Conservation (phyloP, 2,329 filamentous ascomycete genomes). For the Talaromyces rugulosus region DNA sequence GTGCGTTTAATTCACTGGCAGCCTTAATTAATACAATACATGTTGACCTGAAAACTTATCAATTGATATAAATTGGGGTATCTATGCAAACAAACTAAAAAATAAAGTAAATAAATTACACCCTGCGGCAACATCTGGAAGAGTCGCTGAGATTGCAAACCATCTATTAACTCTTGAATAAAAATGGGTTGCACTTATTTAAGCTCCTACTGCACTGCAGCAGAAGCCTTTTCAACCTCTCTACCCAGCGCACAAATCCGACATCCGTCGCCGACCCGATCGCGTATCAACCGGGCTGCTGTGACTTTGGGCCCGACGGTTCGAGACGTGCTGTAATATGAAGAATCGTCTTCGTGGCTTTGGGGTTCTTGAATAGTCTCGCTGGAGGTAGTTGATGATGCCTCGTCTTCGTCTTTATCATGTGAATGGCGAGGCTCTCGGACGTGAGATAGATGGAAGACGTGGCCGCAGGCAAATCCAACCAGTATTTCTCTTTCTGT, state of each 20-base stretch:
- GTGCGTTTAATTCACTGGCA: background rate
- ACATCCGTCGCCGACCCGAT: constrained; percentile 55
- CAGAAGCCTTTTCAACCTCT: constrained; percentile 25
- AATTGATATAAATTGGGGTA: background rate
- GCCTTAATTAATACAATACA: background rate
- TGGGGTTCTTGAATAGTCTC: constrained; percentile 13
- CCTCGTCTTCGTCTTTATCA: background rate
- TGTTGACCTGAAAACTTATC: background rate
- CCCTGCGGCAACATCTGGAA: background rate
- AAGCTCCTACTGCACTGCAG: background rate
- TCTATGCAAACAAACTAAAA: background rate
- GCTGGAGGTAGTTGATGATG: constrained; percentile 16
- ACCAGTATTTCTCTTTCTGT: constrained; percentile 55
- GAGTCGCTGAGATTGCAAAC: background rate
- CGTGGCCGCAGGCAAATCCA: constrained; percentile 65
- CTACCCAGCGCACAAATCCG: constrained; percentile 34
- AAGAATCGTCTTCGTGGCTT: constrained; percentile 12
- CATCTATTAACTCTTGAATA: background rate
- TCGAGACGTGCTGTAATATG: constrained; percentile 29
- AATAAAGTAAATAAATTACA: background rate
- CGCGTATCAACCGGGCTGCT: constrained; percentile 71
- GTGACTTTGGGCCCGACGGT: constrained; percentile 84
- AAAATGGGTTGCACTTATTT: background rate
- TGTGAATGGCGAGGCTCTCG: constrained; percentile 38
- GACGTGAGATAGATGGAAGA: constrained; percentile 62